Evolutionary conservation across 106 monocot species (phyloP), one percentile per base, ranked within the genome.

Genomic region (Hemerocallis citrina): DNA sequence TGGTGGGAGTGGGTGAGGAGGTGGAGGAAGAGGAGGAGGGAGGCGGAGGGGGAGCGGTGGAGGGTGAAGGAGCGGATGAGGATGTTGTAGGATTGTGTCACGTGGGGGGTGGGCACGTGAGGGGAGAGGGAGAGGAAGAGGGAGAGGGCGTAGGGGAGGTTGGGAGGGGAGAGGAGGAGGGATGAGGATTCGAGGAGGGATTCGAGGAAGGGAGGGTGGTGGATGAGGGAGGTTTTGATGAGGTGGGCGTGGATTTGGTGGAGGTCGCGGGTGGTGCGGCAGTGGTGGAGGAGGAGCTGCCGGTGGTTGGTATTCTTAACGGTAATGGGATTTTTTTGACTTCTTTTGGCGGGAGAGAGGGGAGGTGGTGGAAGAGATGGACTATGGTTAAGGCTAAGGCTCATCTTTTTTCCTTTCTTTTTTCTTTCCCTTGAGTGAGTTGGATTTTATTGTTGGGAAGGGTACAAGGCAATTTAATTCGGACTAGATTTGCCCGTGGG

Each of bases 141-240:
- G 19, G 73, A 20, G 75, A 79, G 63, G 67, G 82, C 88, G 56
- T 88, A 74, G 31, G 14, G 20, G 60, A 87, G 55, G 66, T 19
- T 13, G 60, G 25, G 47, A 43, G 75, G 79, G n/a, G n/a, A n/a
- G 44, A 82, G 19, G 66, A 37, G n/a, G 51, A 87, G 72, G 21
- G 79, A 75, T 16, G 79, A 72, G 54, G 41, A 48, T 29, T 87
- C 81, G 52, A 87, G 86, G 69, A 87, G 75, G 67, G 34, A 45
- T 48, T 82, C 78, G 44, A 45, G 42, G 17, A 37, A 23, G 64
- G 77, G 41, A 17, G 62, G 68, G 36, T 16, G 34, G 52, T 13
- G 44, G 39, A 11, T 37, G 64, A 70, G 14, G 54, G 76, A 67
- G 39, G 79, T 66, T 51, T 82, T 87, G 62, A 82, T 62, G 75